These are phyloP conservation scores for Caloboletus inedulis DNA, from an alignment of 1,284 basidiomycete species.

Conservation along the genomic window DNA sequence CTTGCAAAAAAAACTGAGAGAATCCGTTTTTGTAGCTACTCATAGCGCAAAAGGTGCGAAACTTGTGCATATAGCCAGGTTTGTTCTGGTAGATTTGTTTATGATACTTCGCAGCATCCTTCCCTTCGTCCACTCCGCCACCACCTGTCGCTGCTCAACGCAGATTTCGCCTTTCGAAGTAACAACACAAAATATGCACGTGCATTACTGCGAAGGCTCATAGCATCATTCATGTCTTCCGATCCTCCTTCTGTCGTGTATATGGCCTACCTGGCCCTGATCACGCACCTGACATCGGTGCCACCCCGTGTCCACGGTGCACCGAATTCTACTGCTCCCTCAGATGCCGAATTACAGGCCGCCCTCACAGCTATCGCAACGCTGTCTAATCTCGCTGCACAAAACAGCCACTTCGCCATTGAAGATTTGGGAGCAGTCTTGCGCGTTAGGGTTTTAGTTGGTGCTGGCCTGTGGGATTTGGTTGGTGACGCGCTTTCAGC, in stretches of 20 bases:
- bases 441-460: conserved; percentile 51
- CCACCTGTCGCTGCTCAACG: conserved; percentile 56
- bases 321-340: conserved; percentile 4
- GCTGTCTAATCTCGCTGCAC: conserved; percentile 39
- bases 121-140: conserved; percentile 56
- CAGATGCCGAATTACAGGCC: conserved; percentile 29
- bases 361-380: conserved; percentile 44
- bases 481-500: conserved; percentile 43
- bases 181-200: conserved; percentile 58
- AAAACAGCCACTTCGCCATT: conserved; percentile 43
- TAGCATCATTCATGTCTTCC: conserved; percentile 44
- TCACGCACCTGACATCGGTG: conserved; percentile 40
- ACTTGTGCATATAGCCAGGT: conserved; percentile 6
- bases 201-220: conserved; percentile 50
- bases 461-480: conserved; percentile 50
- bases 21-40: conserved; percentile 42
- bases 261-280: conserved; percentile 49
- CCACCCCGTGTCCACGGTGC: conserved; percentile 4
- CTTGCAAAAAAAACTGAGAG: conserved; percentile 1
- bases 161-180: conserved; percentile 41
- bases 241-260: conserved; percentile 54
- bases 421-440: conserved; percentile 47
- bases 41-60: conserved; percentile 57
- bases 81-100: conserved; percentile 6
- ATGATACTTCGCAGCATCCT: conserved; percentile 45